Conservation (phyloP, 345 rosid species). For the Rhizophora apiculata region DNA sequence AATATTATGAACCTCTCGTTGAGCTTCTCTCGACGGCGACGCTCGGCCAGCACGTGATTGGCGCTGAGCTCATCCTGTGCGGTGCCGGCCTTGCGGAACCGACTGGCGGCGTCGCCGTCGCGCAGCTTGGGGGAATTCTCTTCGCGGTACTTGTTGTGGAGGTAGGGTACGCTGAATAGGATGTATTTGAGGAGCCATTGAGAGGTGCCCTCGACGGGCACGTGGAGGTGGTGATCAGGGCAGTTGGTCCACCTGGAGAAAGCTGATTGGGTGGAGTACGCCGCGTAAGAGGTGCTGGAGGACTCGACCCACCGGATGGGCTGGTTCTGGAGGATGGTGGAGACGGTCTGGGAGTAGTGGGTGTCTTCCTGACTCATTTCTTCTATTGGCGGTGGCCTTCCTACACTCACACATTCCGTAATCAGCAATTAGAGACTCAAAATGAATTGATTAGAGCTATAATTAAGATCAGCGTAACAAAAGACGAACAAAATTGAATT, state of each 20-base stretch:
- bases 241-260: conserved; percentile 64
- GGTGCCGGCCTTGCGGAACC: conserved; percentile 39
- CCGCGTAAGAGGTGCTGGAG: conserved; percentile 26
- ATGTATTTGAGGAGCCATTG: conserved; percentile 88
- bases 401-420: conserved; percentile 23
- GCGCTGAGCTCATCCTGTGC: conserved; percentile 72
- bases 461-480: no score
- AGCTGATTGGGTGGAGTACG: conserved; percentile 57
- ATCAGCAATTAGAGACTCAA: not conserved
- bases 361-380: conserved; percentile 62
- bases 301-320: conserved; percentile 49
- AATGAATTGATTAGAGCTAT: no score
- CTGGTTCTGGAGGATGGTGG: conserved; percentile 71
- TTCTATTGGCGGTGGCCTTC: conserved; percentile 28
- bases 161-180: conserved; percentile 66
- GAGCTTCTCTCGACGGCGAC: conserved; percentile 91
- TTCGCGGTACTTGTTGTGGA: conserved; percentile 57
- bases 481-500: no score
- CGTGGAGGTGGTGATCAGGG: conserved; percentile 30
- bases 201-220: conserved; percentile 41
- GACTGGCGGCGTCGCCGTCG: conserved; percentile 30
- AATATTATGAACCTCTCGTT: conserved; percentile 79
- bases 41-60: conserved; percentile 87
- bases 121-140: conserved; percentile 54
- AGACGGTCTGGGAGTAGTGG: conserved; percentile 84